A percentile compares a stretch with the other conserved stretches of the same genome.
Evolutionary conservation across 768 basidiomycete genomes (phyloP).

Genomic region (Melanogaster broomeanus): DNA sequence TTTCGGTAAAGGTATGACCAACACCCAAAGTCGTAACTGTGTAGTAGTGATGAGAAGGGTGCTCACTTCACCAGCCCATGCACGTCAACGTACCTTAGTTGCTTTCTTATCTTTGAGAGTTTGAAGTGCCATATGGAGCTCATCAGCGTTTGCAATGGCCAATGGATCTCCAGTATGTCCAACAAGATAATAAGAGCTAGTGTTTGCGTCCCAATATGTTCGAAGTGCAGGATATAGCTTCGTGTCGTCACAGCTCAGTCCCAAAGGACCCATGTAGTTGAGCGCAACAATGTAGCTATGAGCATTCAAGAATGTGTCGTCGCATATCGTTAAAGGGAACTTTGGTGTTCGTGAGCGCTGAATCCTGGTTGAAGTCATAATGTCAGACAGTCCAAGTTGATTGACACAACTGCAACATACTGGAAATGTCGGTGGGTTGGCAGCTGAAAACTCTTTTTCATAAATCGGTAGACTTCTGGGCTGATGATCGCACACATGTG

Average conservation of each 20-base stretch:
- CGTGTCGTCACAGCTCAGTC: slow-evolving; percentile 38
- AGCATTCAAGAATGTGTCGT: slow-evolving; percentile 19
- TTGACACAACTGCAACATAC: too few relatives aligned
- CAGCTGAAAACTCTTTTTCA: too few relatives aligned
- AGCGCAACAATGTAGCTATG: slow-evolving; percentile 15
- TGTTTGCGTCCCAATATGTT: slow-evolving; percentile 23
- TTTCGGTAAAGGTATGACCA: slow-evolving; percentile 33
- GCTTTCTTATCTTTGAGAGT: too few relatives aligned
- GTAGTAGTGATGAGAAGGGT: slow-evolving; percentile 19
- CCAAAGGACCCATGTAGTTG: slow-evolving; percentile 25
- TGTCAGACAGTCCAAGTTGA: too few relatives aligned
- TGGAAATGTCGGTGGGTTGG: too few relatives aligned
- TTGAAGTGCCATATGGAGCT: neutral
- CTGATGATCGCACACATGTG: slow-evolving; percentile 28
- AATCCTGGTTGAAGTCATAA: slow-evolving; percentile 18
- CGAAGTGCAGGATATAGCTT: slow-evolving; percentile 30
- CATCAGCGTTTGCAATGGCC: slow-evolving; percentile 23
- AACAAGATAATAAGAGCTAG: slow-evolving; percentile 24
- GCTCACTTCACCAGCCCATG: too few relatives aligned
- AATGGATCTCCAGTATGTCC: slow-evolving; percentile 25
- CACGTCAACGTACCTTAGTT: too few relatives aligned
- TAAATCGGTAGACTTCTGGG: slow-evolving; percentile 26
- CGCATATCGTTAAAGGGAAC: slow-evolving; percentile 24
- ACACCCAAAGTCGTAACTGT: slow-evolving; percentile 34
- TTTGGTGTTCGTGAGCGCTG: slow-evolving; percentile 17